A percentile compares a stretch with the other conserved stretches of the same genome.
These are phyloP conservation scores for Bruguiera hainesii DNA, from an alignment of 441 rosid species.

Conservation along the genomic window DNA sequence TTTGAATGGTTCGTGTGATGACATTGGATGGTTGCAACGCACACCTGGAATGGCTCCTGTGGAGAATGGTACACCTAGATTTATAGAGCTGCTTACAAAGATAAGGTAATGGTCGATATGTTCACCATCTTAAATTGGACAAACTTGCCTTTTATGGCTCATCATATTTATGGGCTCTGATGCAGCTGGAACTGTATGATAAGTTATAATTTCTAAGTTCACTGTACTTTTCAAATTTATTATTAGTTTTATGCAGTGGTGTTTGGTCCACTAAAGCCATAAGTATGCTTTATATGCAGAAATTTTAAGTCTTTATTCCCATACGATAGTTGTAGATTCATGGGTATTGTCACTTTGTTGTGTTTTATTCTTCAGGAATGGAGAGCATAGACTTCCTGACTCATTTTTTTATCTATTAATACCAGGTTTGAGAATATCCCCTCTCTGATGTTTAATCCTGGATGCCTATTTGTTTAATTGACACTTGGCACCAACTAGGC, in stretches of 20 bases:
- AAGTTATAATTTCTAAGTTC: not conserved
- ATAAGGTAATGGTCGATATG: constrained; percentile 35
- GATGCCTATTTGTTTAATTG: constrained; percentile 2
- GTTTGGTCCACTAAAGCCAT: not conserved
- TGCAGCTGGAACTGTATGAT: not conserved
- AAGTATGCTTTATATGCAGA: not conserved
- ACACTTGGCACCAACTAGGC: not conserved
- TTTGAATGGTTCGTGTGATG: constrained; percentile 57
- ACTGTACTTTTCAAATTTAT: not conserved
- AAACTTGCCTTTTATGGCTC: not conserved
- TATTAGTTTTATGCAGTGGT: not conserved
- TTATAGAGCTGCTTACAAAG: constrained; percentile 51
- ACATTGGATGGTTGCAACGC: constrained; percentile 66
- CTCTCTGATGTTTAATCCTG: not conserved
- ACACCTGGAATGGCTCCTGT: constrained; percentile 58
- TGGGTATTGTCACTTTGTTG: constrained; percentile 12
- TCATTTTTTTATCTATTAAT: constrained; percentile 60
- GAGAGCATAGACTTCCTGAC: constrained; percentile 53
- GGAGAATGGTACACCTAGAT: constrained; percentile 52
- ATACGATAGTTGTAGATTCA: not conserved
- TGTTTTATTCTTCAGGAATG: constrained; percentile 40
- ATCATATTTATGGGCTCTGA: not conserved
- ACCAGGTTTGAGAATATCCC: constrained; percentile 41
- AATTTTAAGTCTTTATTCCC: not conserved
- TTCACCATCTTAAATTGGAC: constrained; percentile 5